Conservation (phyloP, 164 flowering plant species). For the Tetrastigma voinierianum region DNA sequence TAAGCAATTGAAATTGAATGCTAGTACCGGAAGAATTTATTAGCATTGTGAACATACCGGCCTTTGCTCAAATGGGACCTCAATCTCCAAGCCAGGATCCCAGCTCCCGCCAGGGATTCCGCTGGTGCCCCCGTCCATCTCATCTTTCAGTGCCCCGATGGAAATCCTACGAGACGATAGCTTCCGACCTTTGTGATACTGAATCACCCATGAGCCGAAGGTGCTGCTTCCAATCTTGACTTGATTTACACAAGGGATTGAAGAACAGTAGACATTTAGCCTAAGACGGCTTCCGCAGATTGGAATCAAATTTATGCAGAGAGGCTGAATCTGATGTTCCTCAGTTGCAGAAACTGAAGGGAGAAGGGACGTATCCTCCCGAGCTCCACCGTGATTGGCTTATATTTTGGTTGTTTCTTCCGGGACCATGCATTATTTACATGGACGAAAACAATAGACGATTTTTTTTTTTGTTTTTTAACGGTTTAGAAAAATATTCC, state of each 20-base stretch:
- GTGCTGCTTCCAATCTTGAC: conserved; percentile 17
- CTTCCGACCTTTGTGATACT: conserved; percentile 7
- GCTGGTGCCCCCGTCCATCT: conserved; percentile 50
- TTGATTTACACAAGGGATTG: conserved; percentile 29
- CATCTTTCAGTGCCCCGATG: conserved; percentile 63
- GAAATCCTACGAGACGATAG: conserved; percentile 11
- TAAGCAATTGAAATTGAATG: no score
- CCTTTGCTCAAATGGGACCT: conserved; percentile 92
- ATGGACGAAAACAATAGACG: conserved; percentile 40
- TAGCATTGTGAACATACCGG: conserved; percentile 58
- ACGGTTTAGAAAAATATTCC: background rate
- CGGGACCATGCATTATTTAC: conserved; percentile 26
- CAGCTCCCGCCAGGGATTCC: conserved; percentile 44
- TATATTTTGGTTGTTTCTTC: background rate
- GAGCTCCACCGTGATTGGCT: background rate
- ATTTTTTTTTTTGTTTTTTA: no score
- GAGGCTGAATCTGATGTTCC: background rate
- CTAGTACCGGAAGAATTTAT: background rate
- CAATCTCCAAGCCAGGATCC: conserved; percentile 88
- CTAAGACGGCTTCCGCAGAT: conserved; percentile 52
- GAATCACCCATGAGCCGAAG: conserved; percentile 27
- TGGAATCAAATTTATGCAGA: conserved; percentile 4
- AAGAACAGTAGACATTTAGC: conserved; percentile 41
- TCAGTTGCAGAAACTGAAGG: no score
- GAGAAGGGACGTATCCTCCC: no score